A percentile compares a stretch with the other conserved stretches of the same genome.
These are phyloP conservation scores for Salix suchowensis DNA, from an alignment of 345 rosid genomes.

Conservation along the genomic window DNA sequence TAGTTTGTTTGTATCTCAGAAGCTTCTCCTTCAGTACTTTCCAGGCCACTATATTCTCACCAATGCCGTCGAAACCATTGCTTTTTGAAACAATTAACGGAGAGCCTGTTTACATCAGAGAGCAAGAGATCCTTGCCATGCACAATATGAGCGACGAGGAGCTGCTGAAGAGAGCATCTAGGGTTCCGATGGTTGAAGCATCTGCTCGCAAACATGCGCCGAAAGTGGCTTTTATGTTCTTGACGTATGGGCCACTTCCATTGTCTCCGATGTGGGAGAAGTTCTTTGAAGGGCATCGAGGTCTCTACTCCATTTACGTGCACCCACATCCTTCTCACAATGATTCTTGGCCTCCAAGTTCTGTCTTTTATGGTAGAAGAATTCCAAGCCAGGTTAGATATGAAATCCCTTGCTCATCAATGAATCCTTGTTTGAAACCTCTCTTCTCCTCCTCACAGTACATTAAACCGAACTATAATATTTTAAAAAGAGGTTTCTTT, in stretches of 20 bases:
- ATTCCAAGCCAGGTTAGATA: slow-evolving; percentile 20
- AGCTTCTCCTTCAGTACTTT: slow-evolving; percentile 10
- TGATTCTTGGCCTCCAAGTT: slow-evolving; percentile 5
- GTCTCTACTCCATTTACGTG: slow-evolving; percentile 11
- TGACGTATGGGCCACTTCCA: slow-evolving; percentile 12
- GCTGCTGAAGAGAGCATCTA: slow-evolving; percentile 11
- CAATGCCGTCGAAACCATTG: neutral
- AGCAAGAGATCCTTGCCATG: neutral
- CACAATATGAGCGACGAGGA: slow-evolving; percentile 21
- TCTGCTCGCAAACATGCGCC: neutral
- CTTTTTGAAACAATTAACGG: neutral
- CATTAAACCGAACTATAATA: too few relatives aligned
- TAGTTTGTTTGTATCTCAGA: slow-evolving; percentile 32
- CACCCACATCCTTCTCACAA: slow-evolving; percentile 5
- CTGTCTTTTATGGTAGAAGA: slow-evolving; percentile 10
- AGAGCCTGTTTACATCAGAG: neutral
- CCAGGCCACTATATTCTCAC: neutral
- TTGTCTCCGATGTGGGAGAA: slow-evolving; percentile 21
- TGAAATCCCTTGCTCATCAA: neutral
- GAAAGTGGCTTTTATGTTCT: slow-evolving; percentile 19
- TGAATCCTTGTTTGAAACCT: too few relatives aligned
- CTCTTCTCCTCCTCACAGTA: neutral
- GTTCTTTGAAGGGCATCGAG: slow-evolving; percentile 17
- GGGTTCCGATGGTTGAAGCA: neutral
- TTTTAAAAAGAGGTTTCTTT: too few relatives aligned